Evolutionary conservation across 768 basidiomycete genomes (phyloP), one percentile per base, ranked within the genome.

Genomic region (Russula abietina): DNA sequence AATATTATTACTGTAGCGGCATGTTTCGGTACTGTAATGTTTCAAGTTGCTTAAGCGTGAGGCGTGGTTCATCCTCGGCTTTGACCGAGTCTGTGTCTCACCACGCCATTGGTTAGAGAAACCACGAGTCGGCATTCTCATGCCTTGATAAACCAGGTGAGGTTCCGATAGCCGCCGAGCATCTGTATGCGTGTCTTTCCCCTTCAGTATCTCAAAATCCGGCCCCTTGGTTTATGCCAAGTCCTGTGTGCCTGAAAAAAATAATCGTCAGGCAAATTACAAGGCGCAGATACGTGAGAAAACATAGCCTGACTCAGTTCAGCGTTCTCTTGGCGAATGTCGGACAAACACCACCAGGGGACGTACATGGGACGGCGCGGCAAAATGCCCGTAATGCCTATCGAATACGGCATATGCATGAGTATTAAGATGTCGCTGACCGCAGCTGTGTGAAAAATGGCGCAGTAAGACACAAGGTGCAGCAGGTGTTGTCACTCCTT

Each of bases 81-180:
- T 55, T 55, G 36, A 48, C 53, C 53, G 60, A 55, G 26, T 28
- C 43, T 24, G 41, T 33, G 51, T 45, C 28, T 10, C 50, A 11
- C 26, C 28, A 32, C 30, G 39, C 41, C 41, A 60, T 60, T 53
- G 59, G 51, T 12, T 45, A 22, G 51, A 19, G n/a, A 52, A 53
- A 26, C 55, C 55, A 32, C 28, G 28, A 45, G 41, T 41, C 28
- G 14, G 3, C 38, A 39, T 39, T 43, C 10, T n/a, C 16, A 22
- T 22, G 22, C 16, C 19, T 26, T n/a, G 32, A 45, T 17, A 43
- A 52, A 24, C 49, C 38, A 19, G 28, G 24, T 26, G 30, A 28
- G 38, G 4, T 24, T 10, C 17, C 38, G 16, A 39, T 33, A 48
- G 55, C n/a, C 17, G 19, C 22, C n/a, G 55, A 32, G n/a, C 1